These are phyloP conservation scores for Phaeosphaeria sp. DNA, from an alignment of 2,329 filamentous ascomycete species.

Conservation along the genomic window DNA sequence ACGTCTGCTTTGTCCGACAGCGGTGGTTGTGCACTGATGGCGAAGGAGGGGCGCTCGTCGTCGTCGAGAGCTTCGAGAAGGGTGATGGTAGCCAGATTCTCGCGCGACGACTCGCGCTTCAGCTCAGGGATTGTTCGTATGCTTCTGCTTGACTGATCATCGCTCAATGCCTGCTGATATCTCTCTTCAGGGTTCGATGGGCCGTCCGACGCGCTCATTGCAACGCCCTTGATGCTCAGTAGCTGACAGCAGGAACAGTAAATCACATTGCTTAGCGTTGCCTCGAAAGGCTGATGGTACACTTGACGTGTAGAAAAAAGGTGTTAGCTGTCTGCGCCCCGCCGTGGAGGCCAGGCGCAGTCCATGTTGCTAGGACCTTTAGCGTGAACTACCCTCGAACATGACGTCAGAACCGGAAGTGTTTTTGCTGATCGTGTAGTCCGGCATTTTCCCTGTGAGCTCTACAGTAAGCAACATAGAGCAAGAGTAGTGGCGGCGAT, in stretches of 20 bases:
- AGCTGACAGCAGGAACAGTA: neutral
- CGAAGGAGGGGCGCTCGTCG: slow-evolving; percentile 35
- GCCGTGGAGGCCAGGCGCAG: neutral
- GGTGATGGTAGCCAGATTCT: slow-evolving; percentile 14
- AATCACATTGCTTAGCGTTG: neutral
- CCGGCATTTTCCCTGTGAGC: neutral
- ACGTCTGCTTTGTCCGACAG: slow-evolving; percentile 7
- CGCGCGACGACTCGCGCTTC: slow-evolving; percentile 8
- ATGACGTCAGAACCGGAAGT: slow-evolving; percentile 1
- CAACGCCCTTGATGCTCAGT: neutral
- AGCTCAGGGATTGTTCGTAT: slow-evolving; percentile 11
- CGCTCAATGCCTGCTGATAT: slow-evolving; percentile 12
- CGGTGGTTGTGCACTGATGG: slow-evolving; percentile 16
- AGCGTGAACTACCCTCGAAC: neutral
- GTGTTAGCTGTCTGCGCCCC: neutral
- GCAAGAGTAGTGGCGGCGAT: neutral
- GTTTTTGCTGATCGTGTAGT: neutral
- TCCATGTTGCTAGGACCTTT: neutral
- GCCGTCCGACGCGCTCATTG: neutral
- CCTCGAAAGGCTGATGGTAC: neutral
- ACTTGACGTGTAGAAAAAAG: neutral
- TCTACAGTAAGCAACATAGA: neutral
- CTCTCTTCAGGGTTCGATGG: slow-evolving; percentile 2
- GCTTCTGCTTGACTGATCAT: slow-evolving; percentile 10
- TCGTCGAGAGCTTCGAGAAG: slow-evolving; percentile 30